Evolutionary conservation across 1,284 basidiomycete species (phyloP).

Genomic region (Meripilus lineatus): DNA sequence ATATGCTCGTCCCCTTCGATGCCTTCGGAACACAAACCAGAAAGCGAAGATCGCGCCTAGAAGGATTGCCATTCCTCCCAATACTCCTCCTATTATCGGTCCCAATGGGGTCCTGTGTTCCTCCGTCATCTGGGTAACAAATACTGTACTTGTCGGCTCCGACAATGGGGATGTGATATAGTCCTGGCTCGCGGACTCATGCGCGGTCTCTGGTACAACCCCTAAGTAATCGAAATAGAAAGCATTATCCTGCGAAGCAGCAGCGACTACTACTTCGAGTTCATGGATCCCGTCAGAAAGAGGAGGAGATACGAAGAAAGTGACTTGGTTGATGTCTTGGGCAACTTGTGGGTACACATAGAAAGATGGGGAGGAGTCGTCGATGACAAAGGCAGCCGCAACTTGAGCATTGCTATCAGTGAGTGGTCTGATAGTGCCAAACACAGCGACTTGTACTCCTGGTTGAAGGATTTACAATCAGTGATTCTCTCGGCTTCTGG

Average conservation of each 20-base stretch:
- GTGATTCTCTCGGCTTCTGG: neutral
- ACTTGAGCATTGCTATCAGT: neutral
- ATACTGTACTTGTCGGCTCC: too few species aligned
- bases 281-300: neutral
- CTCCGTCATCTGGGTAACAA: too few species aligned
- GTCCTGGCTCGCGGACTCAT: too few species aligned
- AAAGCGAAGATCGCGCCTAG: too few species aligned
- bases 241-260: neutral
- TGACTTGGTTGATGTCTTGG: neutral
- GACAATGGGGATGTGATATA: too few species aligned
- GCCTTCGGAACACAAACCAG: too few species aligned
- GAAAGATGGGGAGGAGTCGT: constrained; percentile 1
- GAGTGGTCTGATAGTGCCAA: neutral
- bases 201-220: neutral
- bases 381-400: constrained; percentile 6
- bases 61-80: too few species aligned
- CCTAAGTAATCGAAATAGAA: neutral
- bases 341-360: constrained; percentile 8
- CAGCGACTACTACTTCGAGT: neutral
- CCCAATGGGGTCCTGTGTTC: too few species aligned
- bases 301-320: constrained; percentile 3
- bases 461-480: neutral
- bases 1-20: too few species aligned
- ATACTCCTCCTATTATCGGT: too few species aligned
- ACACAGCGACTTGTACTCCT: constrained; percentile 12